Evolutionary conservation across 805 yeast species (phyloP), one percentile per base, ranked within the genome.

Genomic region (Yarrowia sp.): DNA sequence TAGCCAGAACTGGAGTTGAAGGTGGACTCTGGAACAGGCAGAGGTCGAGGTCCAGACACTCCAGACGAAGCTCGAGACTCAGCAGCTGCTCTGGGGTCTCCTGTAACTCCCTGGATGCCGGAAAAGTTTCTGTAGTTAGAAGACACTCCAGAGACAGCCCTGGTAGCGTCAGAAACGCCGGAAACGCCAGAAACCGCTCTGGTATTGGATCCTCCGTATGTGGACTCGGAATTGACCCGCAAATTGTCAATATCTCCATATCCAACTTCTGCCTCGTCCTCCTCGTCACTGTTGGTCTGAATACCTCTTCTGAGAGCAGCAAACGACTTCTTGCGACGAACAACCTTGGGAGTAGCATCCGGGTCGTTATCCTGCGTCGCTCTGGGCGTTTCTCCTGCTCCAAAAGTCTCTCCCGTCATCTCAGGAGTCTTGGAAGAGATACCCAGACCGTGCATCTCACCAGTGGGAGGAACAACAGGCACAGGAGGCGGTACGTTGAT

Each of bases 251-350:
- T 26, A n/a, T 48, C 54, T 19, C 54, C 54, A 16, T 30, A 48
- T 0, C 46, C 35, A n/a, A 52, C n/a, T 3, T 52, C 33, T 58
- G 66, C 16, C 66, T 70, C 64, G 58, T 64, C 65, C 56, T 70
- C 67, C 59, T 69, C 58, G 8, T 66, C 66, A 11, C 66, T 17
- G 16, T 48, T 38, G 17, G 52, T 41, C 21, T 62, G 61, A 62
- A 65, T 62, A 73, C 26, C 82, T 75, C 21, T 11, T 26, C 61
- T 30, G 4, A 54, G 46, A n/a, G 61, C 61, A 1, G 61, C 61
- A 54, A 54, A 54, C 61, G 61, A 54, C 35, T 54, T 54, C 19
- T 54, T 54, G 24, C 61, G 44, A 0, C 61, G 19, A 3, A 54
- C 61, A 11, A 54, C 61, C 46, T 54, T 54, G 26, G 61, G 61